Conservation (phyloP, 1,284 basidiomycete genomes). For the Cryptococcus sp. region DNA sequence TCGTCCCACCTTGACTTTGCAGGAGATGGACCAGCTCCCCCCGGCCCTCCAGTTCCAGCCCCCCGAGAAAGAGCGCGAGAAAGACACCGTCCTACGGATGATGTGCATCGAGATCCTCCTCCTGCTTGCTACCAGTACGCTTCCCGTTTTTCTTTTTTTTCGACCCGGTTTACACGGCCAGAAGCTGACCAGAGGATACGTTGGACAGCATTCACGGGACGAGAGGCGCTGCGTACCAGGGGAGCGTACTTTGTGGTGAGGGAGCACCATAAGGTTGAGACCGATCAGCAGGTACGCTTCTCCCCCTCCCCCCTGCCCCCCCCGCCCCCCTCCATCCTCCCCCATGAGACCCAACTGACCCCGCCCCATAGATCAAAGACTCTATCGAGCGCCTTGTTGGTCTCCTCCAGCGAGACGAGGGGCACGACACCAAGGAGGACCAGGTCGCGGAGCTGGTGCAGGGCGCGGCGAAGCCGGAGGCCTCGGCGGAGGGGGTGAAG, state of each 20-base stretch:
- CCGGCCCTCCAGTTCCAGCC: slow-evolving; percentile 83
- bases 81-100: slow-evolving; percentile 72
- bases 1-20: slow-evolving; percentile 7
- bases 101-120: slow-evolving; percentile 87
- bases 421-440: slow-evolving; percentile 53
- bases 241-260: slow-evolving; percentile 87
- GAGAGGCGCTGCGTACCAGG: slow-evolving; percentile 72
- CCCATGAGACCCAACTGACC: not conserved
- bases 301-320: not conserved
- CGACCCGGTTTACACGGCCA: not conserved
- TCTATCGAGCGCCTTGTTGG: slow-evolving; percentile 70
- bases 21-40: slow-evolving; percentile 88
- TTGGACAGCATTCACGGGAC: slow-evolving; percentile 64
- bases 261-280: slow-evolving; percentile 74
- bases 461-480: slow-evolving; percentile 35
- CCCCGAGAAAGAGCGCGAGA: slow-evolving; percentile 76
- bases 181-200: not conserved
- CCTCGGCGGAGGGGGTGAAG: slow-evolving; percentile 10
- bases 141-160: not conserved
- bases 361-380: slow-evolving; percentile 56
- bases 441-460: slow-evolving; percentile 56
- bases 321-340: not conserved
- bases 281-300: slow-evolving; percentile 64
- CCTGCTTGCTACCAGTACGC: slow-evolving; percentile 71
- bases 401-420: slow-evolving; percentile 69